Base-by-base conservation (phyloP, 78 protist species). In the Dictyostelium firmibasis region DNA sequence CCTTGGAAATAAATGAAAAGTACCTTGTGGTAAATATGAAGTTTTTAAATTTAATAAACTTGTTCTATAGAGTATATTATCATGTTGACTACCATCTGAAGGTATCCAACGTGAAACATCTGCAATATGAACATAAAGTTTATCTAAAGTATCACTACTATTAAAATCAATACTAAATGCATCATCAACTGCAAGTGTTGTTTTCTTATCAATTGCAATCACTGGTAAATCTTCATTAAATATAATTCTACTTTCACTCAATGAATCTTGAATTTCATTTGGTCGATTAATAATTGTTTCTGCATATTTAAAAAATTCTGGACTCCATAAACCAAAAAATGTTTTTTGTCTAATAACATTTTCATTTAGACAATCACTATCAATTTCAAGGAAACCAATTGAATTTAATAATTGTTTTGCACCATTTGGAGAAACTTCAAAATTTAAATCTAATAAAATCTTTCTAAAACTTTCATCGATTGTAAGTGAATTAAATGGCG, bases 81-180 rank as follows among this genome's bases (percentile, higher is more conserved):
- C n/a, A 38, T 38, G 2, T 38, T 38, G 43, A 38, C 4, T 38
- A 38, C 43, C 43, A 38, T 38, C 43, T 38, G 43, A 38, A 14
- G 79, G 36, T 18, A 84, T 67, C 89, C 89, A 84, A 29, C 89
- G 72, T 18, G 57, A 25, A 14, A 84, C n/a, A 84, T 84, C 89
- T 3, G 79, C 29, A 31, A 67, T 84, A 33, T 84, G 89, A 84
- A 60, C n/a, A 67, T 67, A 84, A 5, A 84, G 5, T 41, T 5
- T 84, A 41, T 35, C n/a, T 16, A 27, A n/a, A 3, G n/a, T n/a
- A 18, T 60, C 43, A 23, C 36, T 23, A 31, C 77, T 31, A 13
- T 41, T 43, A 1, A n/a, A 27, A 23, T 84, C 89, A 16, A 67
- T 41, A n/a, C 69, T 41, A 67, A 84, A 67, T 67, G 89, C 79